Percentiles rank a stretch among this genome's conserved stretches.
phyloP scores from a whole-genome alignment of 805 yeast genomes.

The Clavispora phyllophila region DNA sequence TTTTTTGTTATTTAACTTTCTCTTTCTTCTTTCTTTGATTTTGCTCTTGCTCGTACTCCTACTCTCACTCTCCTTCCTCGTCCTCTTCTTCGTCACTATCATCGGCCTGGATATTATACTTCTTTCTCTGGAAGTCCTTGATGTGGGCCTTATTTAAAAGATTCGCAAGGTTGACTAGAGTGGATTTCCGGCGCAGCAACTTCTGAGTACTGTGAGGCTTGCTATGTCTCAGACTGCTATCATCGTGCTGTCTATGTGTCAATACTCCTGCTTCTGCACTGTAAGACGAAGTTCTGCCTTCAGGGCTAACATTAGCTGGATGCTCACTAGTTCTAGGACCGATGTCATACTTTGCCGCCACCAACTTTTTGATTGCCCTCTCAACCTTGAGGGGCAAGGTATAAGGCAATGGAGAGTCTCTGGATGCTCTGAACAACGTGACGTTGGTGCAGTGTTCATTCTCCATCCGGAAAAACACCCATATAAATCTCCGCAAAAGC shows the following conservation, averaged over 20 bases:
- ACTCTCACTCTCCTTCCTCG: conserved; percentile 16
- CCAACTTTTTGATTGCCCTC: conserved; percentile 32
- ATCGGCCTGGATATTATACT: conserved; percentile 23
- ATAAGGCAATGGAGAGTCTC: conserved; percentile 85
- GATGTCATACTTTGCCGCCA: conserved; percentile 24
- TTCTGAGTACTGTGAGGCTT: neutral
- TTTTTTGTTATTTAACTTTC: neutral
- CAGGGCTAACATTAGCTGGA: neutral
- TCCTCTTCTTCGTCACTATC: conserved; percentile 35
- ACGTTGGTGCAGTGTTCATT: conserved; percentile 95
- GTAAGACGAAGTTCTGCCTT: conserved; percentile 9
- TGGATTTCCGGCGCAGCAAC: conserved; percentile 21
- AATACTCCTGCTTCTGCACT: conserved; percentile 2
- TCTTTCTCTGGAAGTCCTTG: conserved; percentile 76
- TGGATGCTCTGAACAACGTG: conserved; percentile 75
- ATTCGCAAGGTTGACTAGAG: conserved; percentile 43
- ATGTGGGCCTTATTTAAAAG: conserved; percentile 73
- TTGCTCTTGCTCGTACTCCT: neutral
- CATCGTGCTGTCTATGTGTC: neutral
- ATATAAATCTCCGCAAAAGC: conserved; percentile 72
- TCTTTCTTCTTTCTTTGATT: neutral
- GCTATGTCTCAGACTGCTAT: neutral
- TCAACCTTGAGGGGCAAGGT: conserved; percentile 36
- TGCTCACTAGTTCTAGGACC: conserved; percentile 7
- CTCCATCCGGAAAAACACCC: conserved; percentile 92